phyloP scores from a whole-genome alignment of 345 rosid species.

The Rubroshorea leprosula region DNA sequence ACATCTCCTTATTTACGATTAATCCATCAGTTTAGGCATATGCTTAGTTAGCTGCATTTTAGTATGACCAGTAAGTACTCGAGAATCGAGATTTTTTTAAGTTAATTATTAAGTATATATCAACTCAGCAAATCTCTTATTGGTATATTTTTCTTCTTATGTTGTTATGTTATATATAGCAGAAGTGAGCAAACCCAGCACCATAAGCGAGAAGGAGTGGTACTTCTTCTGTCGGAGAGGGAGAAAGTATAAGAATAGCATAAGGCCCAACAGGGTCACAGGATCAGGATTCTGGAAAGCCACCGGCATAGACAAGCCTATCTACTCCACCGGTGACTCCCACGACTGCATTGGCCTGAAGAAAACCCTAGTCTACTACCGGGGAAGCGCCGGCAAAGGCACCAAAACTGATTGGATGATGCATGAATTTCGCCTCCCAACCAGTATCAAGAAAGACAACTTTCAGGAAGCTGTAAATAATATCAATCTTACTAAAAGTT shows the following conservation, averaged over 20 bases:
- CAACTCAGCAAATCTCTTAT: too few species aligned
- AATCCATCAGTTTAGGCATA: too few species aligned
- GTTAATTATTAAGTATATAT: too few species aligned
- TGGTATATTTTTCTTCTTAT: too few species aligned
- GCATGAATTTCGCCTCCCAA: slow-evolving; percentile 53
- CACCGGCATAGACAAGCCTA: slow-evolving; percentile 46
- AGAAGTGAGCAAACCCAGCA: slow-evolving; percentile 20
- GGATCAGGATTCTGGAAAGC: slow-evolving; percentile 57
- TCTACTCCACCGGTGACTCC: slow-evolving; percentile 15
- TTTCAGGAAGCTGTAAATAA: slow-evolving; percentile 22
- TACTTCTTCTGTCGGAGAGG: slow-evolving; percentile 48
- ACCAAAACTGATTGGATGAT: slow-evolving; percentile 50
- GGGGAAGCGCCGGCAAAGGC: slow-evolving; percentile 53
- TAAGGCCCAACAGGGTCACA: slow-evolving; percentile 53
- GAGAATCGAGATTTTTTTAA: too few species aligned
- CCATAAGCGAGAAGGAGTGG: slow-evolving; percentile 39
- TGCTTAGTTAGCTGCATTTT: too few species aligned
- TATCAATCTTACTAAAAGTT: too few species aligned
- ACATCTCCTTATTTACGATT: too few species aligned
- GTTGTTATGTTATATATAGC: too few species aligned
- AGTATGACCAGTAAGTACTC: too few species aligned
- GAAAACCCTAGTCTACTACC: slow-evolving; percentile 44
- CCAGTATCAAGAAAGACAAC: not conserved
- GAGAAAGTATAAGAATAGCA: slow-evolving; percentile 43
- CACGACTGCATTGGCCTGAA: slow-evolving; percentile 36